A percentile compares a stretch with the other conserved stretches of the same genome.
Evolutionary conservation across 129 eudicot species (phyloP).

Genomic region (Apium graveolens): DNA sequence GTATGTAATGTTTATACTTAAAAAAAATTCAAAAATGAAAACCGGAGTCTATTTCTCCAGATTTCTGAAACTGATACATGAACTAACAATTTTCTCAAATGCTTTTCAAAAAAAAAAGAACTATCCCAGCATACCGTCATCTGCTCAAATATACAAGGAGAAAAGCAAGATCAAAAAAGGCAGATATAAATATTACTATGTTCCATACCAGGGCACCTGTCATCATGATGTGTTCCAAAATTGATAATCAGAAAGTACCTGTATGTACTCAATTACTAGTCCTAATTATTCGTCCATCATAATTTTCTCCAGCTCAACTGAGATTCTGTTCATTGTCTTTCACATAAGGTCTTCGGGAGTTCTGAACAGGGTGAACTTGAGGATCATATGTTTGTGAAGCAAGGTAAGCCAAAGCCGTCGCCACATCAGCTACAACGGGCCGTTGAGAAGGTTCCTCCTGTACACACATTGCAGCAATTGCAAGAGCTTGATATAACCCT

Average conservation of each 20-base stretch:
- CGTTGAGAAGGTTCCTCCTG: constrained; percentile 67
- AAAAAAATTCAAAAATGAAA: background rate
- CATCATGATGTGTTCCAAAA: background rate
- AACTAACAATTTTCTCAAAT: background rate
- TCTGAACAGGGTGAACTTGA: constrained; percentile 18
- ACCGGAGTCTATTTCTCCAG: background rate
- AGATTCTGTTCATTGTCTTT: constrained; percentile 11
- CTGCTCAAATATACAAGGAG: constrained; percentile 1
- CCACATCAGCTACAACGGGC: constrained; percentile 67
- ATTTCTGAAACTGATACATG: background rate
- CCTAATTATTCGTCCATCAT: constrained; percentile 12
- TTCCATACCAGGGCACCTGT: background rate
- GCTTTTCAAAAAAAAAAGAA: too few species aligned
- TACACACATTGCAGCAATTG: constrained; percentile 90
- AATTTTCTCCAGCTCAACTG: constrained; percentile 15
- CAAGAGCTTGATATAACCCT: constrained; percentile 76
- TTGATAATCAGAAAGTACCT: background rate
- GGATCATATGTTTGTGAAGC: constrained; percentile 65
- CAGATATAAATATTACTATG: background rate
- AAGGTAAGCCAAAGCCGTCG: constrained; percentile 61
- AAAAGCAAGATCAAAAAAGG: too few species aligned
- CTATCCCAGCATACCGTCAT: background rate
- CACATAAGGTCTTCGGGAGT: constrained; percentile 11
- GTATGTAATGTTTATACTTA: background rate
- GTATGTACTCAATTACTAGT: constrained; percentile 5